Base-by-base conservation (phyloP, 495 filamentous ascomycete species). In the Penicillium verhagenii region DNA sequence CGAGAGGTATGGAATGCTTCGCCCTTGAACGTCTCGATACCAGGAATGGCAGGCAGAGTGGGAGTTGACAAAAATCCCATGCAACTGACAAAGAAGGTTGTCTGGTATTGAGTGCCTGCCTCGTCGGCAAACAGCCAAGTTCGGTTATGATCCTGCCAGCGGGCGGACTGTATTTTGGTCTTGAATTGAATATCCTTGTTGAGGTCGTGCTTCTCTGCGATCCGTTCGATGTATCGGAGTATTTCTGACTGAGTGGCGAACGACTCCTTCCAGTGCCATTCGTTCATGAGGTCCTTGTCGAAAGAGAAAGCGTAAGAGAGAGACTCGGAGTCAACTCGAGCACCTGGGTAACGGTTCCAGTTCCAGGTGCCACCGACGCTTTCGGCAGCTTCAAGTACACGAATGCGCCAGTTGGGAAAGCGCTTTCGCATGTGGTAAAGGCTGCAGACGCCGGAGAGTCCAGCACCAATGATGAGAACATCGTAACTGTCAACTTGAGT, bases 11-110 rank as follows among this genome's bases (percentile, higher is more conserved):
- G 80, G 49, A 70, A 58, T 38, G 72, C 61, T 35, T 60, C 31
- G 29, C 85, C 83, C 21, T 74, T 67, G 72, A 79, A 88, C 2
- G 66, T 71, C 1, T 76, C 71, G 5, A 86, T 57, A 2, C 82
- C 82, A 0, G 83, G 82, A 43, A 73, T 61, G 26, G 73, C 49
- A 0, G 72, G 71, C 72, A 58, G 46, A 57, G 47, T 80, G 59
- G 24, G 50, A 2, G 50, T 53, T 11, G 47, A 60, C 25, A 66
- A 58, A 18, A 40, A 57, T 20, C 26, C 66, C 60, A 40, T 65
- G 60, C 54, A 71, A 60, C 26, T 62, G 52, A 44, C 58, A 53
- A 56, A 64, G 63, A 60, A 71, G 3, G 64, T 48, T 2, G 61
- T 25, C 2, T 45, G 54, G 48, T 59, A 65, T 19, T 47, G 26